phyloP scores from a whole-genome alignment of 768 basidiomycete genomes.

The Lentinus tigrinus region DNA sequence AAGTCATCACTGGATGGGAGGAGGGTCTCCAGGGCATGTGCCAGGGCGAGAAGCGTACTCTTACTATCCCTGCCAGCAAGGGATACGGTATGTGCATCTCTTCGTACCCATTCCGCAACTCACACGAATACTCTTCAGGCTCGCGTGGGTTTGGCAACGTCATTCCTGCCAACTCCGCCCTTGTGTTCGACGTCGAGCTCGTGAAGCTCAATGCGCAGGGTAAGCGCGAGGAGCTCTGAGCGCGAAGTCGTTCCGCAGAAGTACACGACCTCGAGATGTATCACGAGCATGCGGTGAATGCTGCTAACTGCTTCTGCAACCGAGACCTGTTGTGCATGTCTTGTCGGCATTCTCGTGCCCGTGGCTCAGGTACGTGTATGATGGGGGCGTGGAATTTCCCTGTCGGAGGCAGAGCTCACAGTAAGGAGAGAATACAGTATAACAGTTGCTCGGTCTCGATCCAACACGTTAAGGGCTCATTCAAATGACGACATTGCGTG shows the following conservation, averaged over 20 bases:
- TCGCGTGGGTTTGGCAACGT: constrained; percentile 68
- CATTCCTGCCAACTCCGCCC: constrained; percentile 77
- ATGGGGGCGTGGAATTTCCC: too few species aligned
- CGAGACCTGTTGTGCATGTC: too few species aligned
- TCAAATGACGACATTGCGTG: too few species aligned
- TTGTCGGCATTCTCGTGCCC: too few species aligned
- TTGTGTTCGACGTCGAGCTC: constrained; percentile 88
- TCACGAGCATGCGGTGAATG: not conserved
- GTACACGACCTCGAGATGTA: not conserved
- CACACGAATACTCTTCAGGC: constrained; percentile 40
- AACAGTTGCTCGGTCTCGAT: too few species aligned
- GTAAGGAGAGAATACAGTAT: too few species aligned
- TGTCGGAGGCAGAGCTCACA: too few species aligned
- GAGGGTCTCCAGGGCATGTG: constrained; percentile 84
- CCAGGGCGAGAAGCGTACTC: constrained; percentile 79
- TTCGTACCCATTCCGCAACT: not conserved
- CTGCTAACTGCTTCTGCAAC: too few species aligned
- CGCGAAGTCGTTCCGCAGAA: not conserved
- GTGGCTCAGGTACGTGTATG: too few species aligned
- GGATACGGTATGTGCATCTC: constrained; percentile 70
- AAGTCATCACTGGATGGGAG: constrained; percentile 88
- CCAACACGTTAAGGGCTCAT: too few species aligned
- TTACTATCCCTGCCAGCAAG: constrained; percentile 79
- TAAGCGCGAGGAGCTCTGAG: constrained; percentile 54
- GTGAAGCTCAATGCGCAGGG: constrained; percentile 52